A percentile compares a stretch with the other conserved stretches of the same genome.
These are phyloP conservation scores for Diphasiastrum complanatum DNA, from an alignment of 83 land plant genomes.

Conservation along the genomic window DNA sequence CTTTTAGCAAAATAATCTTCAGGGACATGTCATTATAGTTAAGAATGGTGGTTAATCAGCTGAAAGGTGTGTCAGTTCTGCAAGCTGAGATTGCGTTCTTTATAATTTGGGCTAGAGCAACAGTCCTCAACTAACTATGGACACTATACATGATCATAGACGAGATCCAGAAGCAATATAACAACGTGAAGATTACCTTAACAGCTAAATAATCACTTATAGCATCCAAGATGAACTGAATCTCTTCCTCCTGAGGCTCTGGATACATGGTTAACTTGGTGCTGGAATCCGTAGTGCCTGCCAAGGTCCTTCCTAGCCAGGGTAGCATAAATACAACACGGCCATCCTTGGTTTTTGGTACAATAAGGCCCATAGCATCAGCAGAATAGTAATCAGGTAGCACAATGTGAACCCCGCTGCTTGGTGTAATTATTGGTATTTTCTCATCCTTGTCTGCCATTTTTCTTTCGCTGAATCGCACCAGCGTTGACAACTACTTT, in stretches of 20 bases:
- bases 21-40: too few relatives aligned
- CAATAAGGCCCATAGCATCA: conserved; percentile 95
- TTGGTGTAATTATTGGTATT: conserved; percentile 74
- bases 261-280: conserved; percentile 75
- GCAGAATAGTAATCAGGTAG: conserved; percentile 98
- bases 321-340: conserved; percentile 97
- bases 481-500: conserved; percentile 92
- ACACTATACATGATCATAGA: too few relatives aligned
- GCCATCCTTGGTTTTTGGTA: conserved; percentile 98
- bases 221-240: conserved; percentile 93
- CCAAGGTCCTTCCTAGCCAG: conserved; percentile 96
- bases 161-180: too few relatives aligned
- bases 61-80: too few relatives aligned
- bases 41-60: too few relatives aligned
- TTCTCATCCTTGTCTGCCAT: conserved; percentile 60
- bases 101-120: too few relatives aligned
- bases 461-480: conserved; percentile 84
- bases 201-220: conserved; percentile 85
- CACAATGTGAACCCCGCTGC: conserved; percentile 94
- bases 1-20: too few relatives aligned
- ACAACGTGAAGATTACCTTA: conserved; percentile 64
- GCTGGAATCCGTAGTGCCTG: conserved; percentile 93
- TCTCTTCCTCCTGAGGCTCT: conserved; percentile 95
- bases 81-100: too few relatives aligned
- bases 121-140: too few relatives aligned